Base-by-base conservation (phyloP, 1,284 basidiomycete genomes). In the Veloboletus limbatus region DNA sequence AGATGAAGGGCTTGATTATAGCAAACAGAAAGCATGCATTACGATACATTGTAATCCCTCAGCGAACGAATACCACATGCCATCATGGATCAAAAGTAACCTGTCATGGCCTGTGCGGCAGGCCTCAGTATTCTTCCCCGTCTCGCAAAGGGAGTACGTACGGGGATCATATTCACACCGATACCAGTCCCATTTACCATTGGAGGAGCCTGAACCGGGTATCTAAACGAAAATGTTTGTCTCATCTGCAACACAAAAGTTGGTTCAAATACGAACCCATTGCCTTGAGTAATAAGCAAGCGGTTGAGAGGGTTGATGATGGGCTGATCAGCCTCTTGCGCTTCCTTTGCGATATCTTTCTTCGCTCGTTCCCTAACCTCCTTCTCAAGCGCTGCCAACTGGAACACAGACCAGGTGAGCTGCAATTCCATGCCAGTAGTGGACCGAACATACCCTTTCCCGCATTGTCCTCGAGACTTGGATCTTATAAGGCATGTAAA, bases 401-500 rank as follows among this genome's bases (percentile, higher is more conserved):
- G 51, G 8, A 48, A 48, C 16, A 42, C n/a, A 18, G 40, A 48
- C 44, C 16, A 20, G 44, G 40, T 61, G 45, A 56, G 38, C 49
- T 37, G 46, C 20, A 34, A 39, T 52, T 31, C 37, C 39, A 32
- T 27, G 38, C 16, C 32, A 16, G 41, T 44, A 46, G 21, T 31
- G 25, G 4, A 14, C 35, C 28, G 24, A 37, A 64, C 69, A 6
- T 43, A 85, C 82, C 76, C 78, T 85, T 48, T 85, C 84, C 11
- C 82, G 75, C 59, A 85, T 71, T 24, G 83, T 79, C 47, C 91
- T 81, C 63, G 92, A 85, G 41, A 81, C 78, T 70, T 97, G 94
- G 44, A 98, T 87, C 62, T 82, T 85, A 69, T 90, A 98, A 0
- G 95, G 95, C 88, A 93, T 95, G 62, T 89, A 90, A 73, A 96